These are phyloP conservation scores for Colletotrichum lini DNA, from an alignment of 2,329 filamentous ascomycete species.

Conservation along the genomic window DNA sequence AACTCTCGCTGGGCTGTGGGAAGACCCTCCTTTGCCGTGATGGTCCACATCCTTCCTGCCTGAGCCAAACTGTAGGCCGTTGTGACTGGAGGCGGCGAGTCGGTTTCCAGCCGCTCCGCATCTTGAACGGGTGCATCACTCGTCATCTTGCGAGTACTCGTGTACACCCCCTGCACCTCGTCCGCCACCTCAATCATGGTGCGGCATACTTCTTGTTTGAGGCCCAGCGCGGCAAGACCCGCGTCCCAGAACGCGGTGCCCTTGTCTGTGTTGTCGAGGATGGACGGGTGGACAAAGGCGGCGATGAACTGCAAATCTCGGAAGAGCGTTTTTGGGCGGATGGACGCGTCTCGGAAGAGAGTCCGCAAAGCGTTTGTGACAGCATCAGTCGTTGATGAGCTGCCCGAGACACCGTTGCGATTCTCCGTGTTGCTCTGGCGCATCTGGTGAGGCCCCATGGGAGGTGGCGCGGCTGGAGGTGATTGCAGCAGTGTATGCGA, in stretches of 20 bases:
- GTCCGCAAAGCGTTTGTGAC: constrained; percentile 77
- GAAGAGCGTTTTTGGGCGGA: constrained; percentile 85
- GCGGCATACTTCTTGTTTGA: constrained; percentile 89
- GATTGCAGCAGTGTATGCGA: constrained; percentile 66
- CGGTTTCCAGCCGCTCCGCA: constrained; percentile 41
- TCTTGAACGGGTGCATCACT: constrained; percentile 49
- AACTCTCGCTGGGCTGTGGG: constrained; percentile 92
- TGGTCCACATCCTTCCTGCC: constrained; percentile 90
- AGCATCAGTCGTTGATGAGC: constrained; percentile 70
- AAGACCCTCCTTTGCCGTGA: constrained; percentile 93
- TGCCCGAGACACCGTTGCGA: constrained; percentile 64
- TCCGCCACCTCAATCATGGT: constrained; percentile 79
- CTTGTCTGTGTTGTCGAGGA: constrained; percentile 73
- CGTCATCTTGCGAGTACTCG: constrained; percentile 69
- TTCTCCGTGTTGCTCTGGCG: constrained; percentile 63
- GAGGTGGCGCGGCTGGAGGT: constrained; percentile 51
- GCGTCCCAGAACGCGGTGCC: constrained; percentile 92
- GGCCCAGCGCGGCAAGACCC: constrained; percentile 86
- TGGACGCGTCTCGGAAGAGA: constrained; percentile 76
- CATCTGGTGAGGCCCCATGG: constrained; percentile 50
- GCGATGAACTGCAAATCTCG: constrained; percentile 84
- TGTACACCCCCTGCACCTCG: constrained; percentile 72
- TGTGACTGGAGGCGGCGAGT: constrained; percentile 62
- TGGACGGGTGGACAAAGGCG: constrained; percentile 72
- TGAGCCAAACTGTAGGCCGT: constrained; percentile 81